These are phyloP conservation scores for Mesotaenium endlicherianum DNA, from an alignment of 139 green algal genomes.

Conservation along the genomic window DNA sequence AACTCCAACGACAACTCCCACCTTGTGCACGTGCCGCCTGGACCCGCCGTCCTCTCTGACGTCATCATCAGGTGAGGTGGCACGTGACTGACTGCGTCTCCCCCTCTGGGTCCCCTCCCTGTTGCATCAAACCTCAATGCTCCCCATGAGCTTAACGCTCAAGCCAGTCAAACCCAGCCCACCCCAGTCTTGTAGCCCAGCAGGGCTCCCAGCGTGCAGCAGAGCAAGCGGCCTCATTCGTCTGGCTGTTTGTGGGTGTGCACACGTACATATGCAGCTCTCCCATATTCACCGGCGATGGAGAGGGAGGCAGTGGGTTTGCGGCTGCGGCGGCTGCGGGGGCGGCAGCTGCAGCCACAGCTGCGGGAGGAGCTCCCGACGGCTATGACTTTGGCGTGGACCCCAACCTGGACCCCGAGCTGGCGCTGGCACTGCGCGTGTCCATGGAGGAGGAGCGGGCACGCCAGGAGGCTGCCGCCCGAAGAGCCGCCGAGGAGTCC, in stretches of 20 bases:
- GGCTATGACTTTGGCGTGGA: conserved; percentile 95
- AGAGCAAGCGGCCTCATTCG: no score
- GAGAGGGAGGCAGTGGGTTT: conserved; percentile 60
- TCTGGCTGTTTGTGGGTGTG: no score
- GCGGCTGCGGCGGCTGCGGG: conserved; percentile 44
- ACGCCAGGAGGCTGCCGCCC: conserved; percentile 69
- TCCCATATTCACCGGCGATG: conserved; percentile 81
- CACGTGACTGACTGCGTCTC: no score
- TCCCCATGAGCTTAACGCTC: no score
- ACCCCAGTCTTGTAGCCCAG: no score
- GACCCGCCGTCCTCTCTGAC: conserved; percentile 50
- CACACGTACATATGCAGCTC: conserved; percentile 63
- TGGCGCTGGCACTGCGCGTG: conserved; percentile 85
- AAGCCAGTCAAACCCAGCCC: no score
- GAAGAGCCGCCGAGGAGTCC: conserved; percentile 18
- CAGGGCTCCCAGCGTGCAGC: no score
- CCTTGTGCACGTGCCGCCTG: conserved; percentile 83
- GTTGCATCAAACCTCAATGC: no score
- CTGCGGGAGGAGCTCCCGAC: conserved; percentile 53
- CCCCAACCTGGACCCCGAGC: conserved; percentile 95
- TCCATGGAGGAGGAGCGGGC: conserved; percentile 96
- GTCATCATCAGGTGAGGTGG: conserved; percentile 68
- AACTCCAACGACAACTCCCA: conserved; percentile 93
- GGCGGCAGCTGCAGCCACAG: conserved; percentile 48
- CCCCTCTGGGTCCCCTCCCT: neutral